Evolutionary conservation across 208 protist species (phyloP), one percentile per base, ranked within the genome.

Genomic region (Trypanosoma cruzi): DNA sequence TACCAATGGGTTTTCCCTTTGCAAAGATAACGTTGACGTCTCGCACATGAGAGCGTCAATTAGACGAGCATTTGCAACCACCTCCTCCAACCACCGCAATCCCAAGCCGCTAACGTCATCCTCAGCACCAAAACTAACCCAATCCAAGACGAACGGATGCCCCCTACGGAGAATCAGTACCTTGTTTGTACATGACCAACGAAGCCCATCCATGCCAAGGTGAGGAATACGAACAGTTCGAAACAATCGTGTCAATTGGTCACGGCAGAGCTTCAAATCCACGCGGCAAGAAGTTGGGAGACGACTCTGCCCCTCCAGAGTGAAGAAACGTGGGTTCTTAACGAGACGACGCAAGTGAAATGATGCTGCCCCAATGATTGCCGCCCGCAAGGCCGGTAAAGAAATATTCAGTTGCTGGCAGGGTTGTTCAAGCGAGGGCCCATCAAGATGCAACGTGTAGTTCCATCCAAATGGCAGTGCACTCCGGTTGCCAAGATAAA

Each of bases 201-300:
- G 62, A 13, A 75, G 32, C 14, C 61, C 60, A 49, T 75, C 70
- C 55, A 68, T 64, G 26, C 61, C 61, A 4, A 26, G 13, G 49
- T 75, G 70, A 31, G 70, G 70, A 64, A 75, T 68, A 20, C 70
- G 70, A 53, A 68, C 70, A 36, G 62, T 68, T 18, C 62, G 53
- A 68, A 75, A 68, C 28, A 75, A 24, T 14, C 70, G 60, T 16
- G 36, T 64, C 32, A 68, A 64, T 26, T 75, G 70, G 63, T 75
- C 70, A 36, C 32, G 54, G 26, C 70, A 75, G 7, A 75, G 53
- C 32, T 18, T 75, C 34, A 75, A 55, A 57, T 75, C 70, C 32
- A 75, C 46, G 40, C 70, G 61, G 34, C 50, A 75, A n/a, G 20
- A 34, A 40, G 46, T 55, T 22, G 70, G 70, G 20, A 75, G 10